These are phyloP conservation scores for Streptanthus diversifolius DNA, from an alignment of 345 rosid genomes.

Conservation along the genomic window DNA sequence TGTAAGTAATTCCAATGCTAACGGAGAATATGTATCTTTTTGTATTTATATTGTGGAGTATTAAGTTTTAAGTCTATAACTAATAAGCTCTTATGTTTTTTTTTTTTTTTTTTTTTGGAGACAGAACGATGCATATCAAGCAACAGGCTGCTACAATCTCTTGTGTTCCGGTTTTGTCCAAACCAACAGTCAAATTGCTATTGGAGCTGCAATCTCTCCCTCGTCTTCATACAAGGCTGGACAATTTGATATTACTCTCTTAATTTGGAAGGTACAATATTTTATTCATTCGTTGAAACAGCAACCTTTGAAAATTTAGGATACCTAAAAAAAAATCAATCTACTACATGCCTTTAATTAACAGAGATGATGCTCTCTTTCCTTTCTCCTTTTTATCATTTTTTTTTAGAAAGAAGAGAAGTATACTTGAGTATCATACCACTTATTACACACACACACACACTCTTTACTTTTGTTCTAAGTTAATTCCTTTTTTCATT, in stretches of 20 bases:
- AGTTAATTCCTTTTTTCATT: constrained; percentile 23
- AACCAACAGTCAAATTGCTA: constrained; percentile 76
- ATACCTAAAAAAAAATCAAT: neutral
- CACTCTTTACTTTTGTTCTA: constrained; percentile 30
- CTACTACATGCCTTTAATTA: constrained; percentile 14
- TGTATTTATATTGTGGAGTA: neutral
- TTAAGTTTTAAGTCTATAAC: neutral
- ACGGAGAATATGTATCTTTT: neutral
- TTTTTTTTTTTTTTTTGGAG: too few species aligned
- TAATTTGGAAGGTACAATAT: constrained; percentile 89
- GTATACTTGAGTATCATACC: constrained; percentile 37
- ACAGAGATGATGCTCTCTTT: constrained; percentile 26
- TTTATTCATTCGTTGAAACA: neutral
- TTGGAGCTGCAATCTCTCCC: constrained; percentile 98
- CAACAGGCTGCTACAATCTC: constrained; percentile 96
- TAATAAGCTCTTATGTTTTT: constrained; percentile 3
- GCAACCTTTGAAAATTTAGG: neutral
- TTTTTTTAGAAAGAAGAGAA: neutral
- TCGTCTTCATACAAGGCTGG: constrained; percentile 78
- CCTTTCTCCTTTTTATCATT: constrained; percentile 8
- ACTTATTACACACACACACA: constrained; percentile 25
- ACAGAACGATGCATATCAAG: constrained; percentile 92
- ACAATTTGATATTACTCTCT: constrained; percentile 85
- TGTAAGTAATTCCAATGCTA: constrained; percentile 43
- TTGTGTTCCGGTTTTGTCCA: constrained; percentile 96